Percentiles rank a stretch among this genome's conserved stretches.
Conservation (phyloP, 192 early-diverging fungal species). For the Obelidium mucronatum region DNA sequence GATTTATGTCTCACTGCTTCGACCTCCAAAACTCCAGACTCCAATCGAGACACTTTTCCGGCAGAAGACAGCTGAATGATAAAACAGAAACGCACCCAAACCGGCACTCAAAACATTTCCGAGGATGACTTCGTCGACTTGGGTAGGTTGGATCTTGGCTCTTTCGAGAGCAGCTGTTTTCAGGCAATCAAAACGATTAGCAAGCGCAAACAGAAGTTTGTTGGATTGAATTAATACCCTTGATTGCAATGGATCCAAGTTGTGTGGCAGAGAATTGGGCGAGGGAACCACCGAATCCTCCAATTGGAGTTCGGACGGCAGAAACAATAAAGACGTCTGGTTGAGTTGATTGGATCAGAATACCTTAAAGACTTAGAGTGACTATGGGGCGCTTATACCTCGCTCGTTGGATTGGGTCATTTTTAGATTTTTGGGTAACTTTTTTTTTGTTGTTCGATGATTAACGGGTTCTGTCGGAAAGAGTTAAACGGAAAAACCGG, state of each 20-base stretch:
- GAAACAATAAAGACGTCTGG: slow-evolving; percentile 87
- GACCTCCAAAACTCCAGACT: not conserved
- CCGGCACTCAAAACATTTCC: slow-evolving; percentile 94
- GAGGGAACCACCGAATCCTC: slow-evolving; percentile 89
- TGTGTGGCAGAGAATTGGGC: slow-evolving; percentile 81
- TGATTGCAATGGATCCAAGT: slow-evolving; percentile 88
- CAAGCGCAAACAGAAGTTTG: too few species aligned
- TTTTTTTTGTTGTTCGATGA: too few species aligned
- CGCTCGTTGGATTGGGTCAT: not conserved
- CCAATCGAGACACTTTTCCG: not conserved
- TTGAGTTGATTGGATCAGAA: not conserved
- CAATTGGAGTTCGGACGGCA: slow-evolving; percentile 89
- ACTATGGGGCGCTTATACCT: not conserved
- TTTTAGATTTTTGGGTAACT: too few species aligned
- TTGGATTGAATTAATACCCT: slow-evolving; percentile 59
- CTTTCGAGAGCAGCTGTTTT: slow-evolving; percentile 71
- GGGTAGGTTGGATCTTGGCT: slow-evolving; percentile 76
- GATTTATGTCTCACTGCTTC: too few species aligned
- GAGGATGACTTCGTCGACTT: slow-evolving; percentile 95
- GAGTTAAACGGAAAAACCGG: too few species aligned
- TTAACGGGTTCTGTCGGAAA: too few species aligned
- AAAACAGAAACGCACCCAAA: slow-evolving; percentile 54
- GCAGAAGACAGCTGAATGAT: too few species aligned
- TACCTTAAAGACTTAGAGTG: not conserved
- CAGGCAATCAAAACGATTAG: not conserved